phyloP scores from a whole-genome alignment of 345 rosid species.

The Aquilaria yunnanensis region DNA sequence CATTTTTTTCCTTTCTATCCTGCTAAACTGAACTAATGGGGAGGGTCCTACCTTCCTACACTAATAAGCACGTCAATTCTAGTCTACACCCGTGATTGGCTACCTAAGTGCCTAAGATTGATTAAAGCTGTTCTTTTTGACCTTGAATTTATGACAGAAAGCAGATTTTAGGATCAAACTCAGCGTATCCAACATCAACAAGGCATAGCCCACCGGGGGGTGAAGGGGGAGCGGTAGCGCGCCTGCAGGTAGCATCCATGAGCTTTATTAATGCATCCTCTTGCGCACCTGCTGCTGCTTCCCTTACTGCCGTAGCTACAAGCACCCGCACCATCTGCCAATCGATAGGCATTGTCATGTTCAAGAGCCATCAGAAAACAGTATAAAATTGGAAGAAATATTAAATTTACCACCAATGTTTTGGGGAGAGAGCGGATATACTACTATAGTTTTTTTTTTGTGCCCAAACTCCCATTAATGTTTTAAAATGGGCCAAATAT shows the following conservation, averaged over 20 bases:
- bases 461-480: no score
- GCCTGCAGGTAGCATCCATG: slow-evolving; percentile 77
- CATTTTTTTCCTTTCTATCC: no score
- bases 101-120: background rate
- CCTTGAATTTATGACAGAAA: slow-evolving; percentile 32
- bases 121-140: background rate
- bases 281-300: slow-evolving; percentile 90
- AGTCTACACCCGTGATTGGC: background rate
- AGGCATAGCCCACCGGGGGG: slow-evolving; percentile 87
- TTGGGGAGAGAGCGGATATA: no score
- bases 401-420: no score
- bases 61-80: background rate
- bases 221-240: slow-evolving; percentile 95
- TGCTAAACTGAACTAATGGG: no score
- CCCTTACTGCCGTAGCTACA: slow-evolving; percentile 82
- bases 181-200: slow-evolving; percentile 73
- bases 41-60: no score
- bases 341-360: background rate
- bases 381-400: no score
- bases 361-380: no score
- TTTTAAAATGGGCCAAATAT: no score
- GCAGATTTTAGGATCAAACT: slow-evolving; percentile 50
- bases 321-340: slow-evolving; percentile 88
- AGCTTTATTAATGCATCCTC: slow-evolving; percentile 64
- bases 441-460: no score